Conservation (phyloP, 495 filamentous ascomycete species). For the Letharia lupina region DNA sequence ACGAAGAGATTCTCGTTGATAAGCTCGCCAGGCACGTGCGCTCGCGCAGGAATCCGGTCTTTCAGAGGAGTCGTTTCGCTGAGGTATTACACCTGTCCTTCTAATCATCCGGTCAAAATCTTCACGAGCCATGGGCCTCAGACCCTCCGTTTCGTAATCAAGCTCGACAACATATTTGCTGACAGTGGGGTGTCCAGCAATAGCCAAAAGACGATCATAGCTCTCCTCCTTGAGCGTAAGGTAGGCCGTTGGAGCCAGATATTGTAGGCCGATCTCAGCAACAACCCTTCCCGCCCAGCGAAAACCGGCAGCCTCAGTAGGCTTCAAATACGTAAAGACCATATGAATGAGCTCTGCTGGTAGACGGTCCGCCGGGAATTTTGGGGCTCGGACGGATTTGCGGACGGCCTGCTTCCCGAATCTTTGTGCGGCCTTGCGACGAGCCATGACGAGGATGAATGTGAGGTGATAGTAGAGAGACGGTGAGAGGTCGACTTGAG, state of each 20-base stretch:
- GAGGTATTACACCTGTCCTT: background rate
- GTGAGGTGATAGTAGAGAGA: background rate
- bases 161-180: background rate
- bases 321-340: background rate
- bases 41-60: background rate
- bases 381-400: background rate
- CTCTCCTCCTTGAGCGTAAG: background rate
- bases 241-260: background rate
- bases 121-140: background rate
- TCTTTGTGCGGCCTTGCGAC: background rate
- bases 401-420: background rate
- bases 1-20: background rate
- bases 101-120: background rate
- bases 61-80: background rate
- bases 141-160: background rate
- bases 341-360: constrained; percentile 3
- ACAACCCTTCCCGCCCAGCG: background rate
- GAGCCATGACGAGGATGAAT: background rate
- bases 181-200: background rate
- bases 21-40: background rate
- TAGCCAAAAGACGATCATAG: background rate
- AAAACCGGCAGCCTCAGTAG: background rate
- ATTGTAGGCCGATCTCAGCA: background rate
- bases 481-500: background rate
- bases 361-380: background rate